Evolutionary conservation across 768 basidiomycete species (phyloP).

Genomic region (Polyporus arcularius): DNA sequence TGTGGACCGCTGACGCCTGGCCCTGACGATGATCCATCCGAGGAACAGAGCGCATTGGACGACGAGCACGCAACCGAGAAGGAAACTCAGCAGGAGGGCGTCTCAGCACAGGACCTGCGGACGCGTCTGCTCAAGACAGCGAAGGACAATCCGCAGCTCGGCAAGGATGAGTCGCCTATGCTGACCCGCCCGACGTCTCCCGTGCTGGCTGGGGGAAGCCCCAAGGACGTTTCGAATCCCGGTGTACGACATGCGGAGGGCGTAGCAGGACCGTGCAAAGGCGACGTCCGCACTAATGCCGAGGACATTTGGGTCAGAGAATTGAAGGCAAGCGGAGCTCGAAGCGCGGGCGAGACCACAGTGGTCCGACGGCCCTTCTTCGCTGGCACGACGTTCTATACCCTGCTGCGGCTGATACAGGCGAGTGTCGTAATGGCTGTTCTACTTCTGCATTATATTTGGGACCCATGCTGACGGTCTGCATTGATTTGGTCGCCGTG

Average conservation of each 20-base stretch:
- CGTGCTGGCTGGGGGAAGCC: conserved; percentile 12
- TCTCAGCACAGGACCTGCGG: conserved; percentile 68
- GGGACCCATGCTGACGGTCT: conserved; percentile 8
- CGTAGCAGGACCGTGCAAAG: neutral
- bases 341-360: conserved; percentile 27
- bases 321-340: conserved; percentile 18
- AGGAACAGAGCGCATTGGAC: conserved; percentile 25
- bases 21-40: conserved; percentile 35
- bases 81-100: conserved; percentile 41
- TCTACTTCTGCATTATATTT: conserved; percentile 9
- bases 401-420: conserved; percentile 85
- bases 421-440: conserved; percentile 42
- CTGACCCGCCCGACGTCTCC: conserved; percentile 40
- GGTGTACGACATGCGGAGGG: neutral
- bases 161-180: conserved; percentile 20
- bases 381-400: conserved; percentile 91
- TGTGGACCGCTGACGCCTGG: conserved; percentile 57
- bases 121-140: conserved; percentile 79
- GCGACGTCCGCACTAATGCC: conserved; percentile 25
- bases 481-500: neutral
- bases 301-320: conserved; percentile 67
- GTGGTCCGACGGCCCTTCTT: conserved; percentile 66
- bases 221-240: conserved; percentile 6
- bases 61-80: conserved; percentile 26
- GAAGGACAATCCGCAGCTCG: conserved; percentile 49